These are phyloP conservation scores for Astrothelium subdiscretum DNA, from an alignment of 495 filamentous ascomycete species.

Conservation along the genomic window DNA sequence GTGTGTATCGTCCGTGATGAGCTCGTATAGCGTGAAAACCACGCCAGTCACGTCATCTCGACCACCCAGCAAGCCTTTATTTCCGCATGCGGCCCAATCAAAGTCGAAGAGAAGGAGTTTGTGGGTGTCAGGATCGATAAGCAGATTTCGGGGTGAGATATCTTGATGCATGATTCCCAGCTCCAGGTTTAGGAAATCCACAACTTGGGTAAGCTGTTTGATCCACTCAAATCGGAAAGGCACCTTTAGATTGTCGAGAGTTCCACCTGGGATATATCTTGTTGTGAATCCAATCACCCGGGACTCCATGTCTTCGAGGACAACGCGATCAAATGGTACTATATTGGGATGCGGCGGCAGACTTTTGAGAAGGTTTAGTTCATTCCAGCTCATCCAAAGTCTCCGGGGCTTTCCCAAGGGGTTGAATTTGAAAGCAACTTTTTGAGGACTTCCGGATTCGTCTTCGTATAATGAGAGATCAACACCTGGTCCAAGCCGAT, in stretches of 20 bases:
- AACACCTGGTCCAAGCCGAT: not conserved
- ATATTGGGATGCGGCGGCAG: not conserved
- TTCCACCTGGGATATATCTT: not conserved
- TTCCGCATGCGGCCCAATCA: not conserved
- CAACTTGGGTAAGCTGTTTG: not conserved
- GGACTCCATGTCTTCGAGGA: not conserved
- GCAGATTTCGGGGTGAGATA: not conserved
- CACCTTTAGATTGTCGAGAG: not conserved
- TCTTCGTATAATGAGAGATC: not conserved
- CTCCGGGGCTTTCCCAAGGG: not conserved
- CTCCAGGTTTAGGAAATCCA: not conserved
- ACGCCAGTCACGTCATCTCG: not conserved
- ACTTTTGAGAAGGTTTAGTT: not conserved
- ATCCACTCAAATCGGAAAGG: not conserved
- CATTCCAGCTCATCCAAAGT: not conserved
- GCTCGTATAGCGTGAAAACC: not conserved
- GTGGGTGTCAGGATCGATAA: not conserved
- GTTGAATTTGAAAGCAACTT: not conserved
- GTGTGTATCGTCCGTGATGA: not conserved
- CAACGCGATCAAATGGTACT: not conserved
- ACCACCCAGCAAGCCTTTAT: not conserved
- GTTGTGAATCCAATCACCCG: not conserved
- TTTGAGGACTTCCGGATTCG: not conserved
- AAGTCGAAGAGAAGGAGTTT: not conserved
- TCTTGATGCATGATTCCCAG: not conserved